These are phyloP conservation scores for Cryptosporidium sp. DNA, from an alignment of 169 alveolate species.

Conservation along the genomic window DNA sequence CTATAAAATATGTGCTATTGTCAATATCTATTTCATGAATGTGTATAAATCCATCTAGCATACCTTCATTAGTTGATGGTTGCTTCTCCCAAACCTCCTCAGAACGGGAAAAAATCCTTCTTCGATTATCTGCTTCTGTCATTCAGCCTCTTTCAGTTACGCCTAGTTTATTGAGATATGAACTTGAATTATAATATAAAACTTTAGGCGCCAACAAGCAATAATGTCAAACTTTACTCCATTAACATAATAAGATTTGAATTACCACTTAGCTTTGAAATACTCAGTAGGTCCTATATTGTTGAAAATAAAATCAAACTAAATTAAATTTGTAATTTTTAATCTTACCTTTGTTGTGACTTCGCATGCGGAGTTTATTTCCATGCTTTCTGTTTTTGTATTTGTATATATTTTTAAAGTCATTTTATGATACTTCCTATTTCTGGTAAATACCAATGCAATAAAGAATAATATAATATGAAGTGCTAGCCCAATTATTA, in stretches of 20 bases:
- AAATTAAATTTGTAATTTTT: background rate
- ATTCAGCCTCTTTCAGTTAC: background rate
- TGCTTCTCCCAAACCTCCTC: slow-evolving; percentile 48
- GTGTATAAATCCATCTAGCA: slow-evolving; percentile 67
- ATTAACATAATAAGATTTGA: slow-evolving; percentile 15
- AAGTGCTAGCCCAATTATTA: background rate
- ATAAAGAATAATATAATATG: background rate
- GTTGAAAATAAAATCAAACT: background rate
- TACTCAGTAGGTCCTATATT: slow-evolving; percentile 31
- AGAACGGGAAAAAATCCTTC: background rate
- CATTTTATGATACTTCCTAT: slow-evolving; percentile 17
- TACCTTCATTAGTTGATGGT: slow-evolving; percentile 63
- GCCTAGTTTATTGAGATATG: background rate
- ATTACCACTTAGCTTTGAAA: slow-evolving; percentile 30
- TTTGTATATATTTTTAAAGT: slow-evolving; percentile 12
- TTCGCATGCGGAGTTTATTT: slow-evolving; percentile 6
- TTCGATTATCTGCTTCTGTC: background rate
- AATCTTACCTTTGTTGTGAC: slow-evolving; percentile 58
- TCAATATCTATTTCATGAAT: slow-evolving; percentile 63
- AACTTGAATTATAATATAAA: background rate
- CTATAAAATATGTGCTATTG: slow-evolving; percentile 26
- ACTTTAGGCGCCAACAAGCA: background rate
- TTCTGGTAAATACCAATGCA: background rate
- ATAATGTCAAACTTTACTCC: slow-evolving; percentile 34
- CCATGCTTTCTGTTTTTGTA: background rate